phyloP scores from a whole-genome alignment of 257 asterid genomes.

The Nicotiana knightiana region DNA sequence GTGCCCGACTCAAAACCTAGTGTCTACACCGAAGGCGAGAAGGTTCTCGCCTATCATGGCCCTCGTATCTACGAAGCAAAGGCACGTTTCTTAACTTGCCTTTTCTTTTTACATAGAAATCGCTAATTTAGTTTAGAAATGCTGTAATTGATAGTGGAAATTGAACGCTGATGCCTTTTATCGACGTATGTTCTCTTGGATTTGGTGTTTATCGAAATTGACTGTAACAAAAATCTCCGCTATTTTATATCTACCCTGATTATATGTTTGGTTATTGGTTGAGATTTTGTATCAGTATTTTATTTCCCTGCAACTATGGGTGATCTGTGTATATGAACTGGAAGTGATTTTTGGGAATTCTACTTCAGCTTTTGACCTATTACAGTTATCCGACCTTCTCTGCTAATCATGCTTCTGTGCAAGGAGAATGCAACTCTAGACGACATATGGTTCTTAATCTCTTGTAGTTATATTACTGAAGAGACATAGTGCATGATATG shows the following conservation, averaged over 20 bases:
- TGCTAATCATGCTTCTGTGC: background rate
- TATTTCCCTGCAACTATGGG: background rate
- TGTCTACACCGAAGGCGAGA: constrained; percentile 72
- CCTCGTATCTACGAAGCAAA: constrained; percentile 77
- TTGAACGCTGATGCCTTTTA: background rate
- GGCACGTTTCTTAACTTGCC: constrained; percentile 24
- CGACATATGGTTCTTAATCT: background rate
- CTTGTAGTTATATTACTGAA: background rate
- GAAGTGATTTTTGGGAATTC: background rate
- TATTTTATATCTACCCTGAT: background rate
- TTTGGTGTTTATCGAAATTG: background rate
- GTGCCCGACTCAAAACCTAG: constrained; percentile 48
- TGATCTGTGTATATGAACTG: background rate
- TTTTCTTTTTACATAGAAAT: background rate
- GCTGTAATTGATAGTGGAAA: background rate
- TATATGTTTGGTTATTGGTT: background rate
- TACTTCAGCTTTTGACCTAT: background rate
- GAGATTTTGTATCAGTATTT: background rate
- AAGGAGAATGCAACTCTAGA: background rate
- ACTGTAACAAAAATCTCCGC: background rate
- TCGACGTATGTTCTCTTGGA: too few species aligned
- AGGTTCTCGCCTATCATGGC: constrained; percentile 86
- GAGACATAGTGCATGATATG: background rate
- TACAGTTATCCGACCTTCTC: background rate
- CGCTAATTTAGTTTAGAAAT: background rate